Percentiles rank a stretch among this genome's conserved stretches.
Evolutionary conservation across 345 rosid species (phyloP).

Genomic region (Brassica juncea): DNA sequence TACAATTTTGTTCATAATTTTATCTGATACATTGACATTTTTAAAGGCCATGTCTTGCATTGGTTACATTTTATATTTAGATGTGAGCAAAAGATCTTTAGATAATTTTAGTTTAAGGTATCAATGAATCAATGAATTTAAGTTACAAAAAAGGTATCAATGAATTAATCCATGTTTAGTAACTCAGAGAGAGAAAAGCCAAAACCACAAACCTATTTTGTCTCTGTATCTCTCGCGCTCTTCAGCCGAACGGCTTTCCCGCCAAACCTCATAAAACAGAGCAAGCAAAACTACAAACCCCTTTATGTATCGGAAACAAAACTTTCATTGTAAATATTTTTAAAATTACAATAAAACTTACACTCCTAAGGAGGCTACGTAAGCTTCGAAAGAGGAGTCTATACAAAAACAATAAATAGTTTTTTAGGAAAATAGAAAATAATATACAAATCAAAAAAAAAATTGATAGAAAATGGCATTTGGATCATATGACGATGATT

Average conservation of each 20-base stretch:
- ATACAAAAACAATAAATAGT: slow-evolving; percentile 14
- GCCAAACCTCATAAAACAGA: slow-evolving; percentile 35
- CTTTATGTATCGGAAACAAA: slow-evolving; percentile 29
- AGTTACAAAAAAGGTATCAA: neutral
- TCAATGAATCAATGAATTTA: neutral
- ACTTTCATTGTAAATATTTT: slow-evolving; percentile 11
- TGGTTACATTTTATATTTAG: neutral
- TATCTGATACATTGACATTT: neutral
- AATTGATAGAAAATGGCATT: slow-evolving; percentile 10
- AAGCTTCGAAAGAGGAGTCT: slow-evolving; percentile 29
- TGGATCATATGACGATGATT: slow-evolving; percentile 22
- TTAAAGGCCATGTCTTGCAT: neutral
- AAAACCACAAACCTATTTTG: slow-evolving; percentile 32
- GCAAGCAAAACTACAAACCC: slow-evolving; percentile 11
- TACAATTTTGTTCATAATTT: neutral
- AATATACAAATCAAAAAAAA: neutral
- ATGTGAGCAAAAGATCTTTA: neutral
- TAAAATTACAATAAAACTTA: slow-evolving; percentile 7
- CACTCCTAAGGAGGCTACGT: slow-evolving; percentile 37
- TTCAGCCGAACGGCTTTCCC: slow-evolving; percentile 18
- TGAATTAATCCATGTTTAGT: slow-evolving; percentile 24
- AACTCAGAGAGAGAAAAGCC: neutral
- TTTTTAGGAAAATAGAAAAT: neutral
- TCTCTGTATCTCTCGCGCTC: neutral
- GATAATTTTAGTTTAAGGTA: neutral